Evolutionary conservation across 164 flowering plant genomes (phyloP), one percentile per base, ranked within the genome.

Genomic region (Warburgia ugandensis): DNA sequence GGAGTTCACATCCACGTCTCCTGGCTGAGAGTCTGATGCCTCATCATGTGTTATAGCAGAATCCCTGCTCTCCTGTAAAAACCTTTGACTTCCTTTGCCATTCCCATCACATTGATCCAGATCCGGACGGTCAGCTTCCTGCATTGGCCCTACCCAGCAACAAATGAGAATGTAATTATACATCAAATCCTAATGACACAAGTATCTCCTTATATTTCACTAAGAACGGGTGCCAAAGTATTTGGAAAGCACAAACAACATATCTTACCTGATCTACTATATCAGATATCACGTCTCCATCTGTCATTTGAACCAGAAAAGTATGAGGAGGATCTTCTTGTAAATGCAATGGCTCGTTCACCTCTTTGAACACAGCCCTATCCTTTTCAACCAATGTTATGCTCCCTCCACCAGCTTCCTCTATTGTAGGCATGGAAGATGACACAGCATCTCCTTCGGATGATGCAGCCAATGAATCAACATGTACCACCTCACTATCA

Each of bases 141-240:
- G 96, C 88, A 86, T 83, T 75, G 94, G 67, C 91, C 95, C 98
- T 92, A 92, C 76, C 95, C 76, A 81, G 75, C 81, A 81, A 72
- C 67, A 82, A 79, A 82, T 76, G 77, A 83, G 89, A 77, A 57
- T 67, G 59, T 60, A 67, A 86, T 75, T 79, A 79, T 63, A 77
- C 66, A 73, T 67, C 75, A 71, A 75, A 75, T 40, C 35, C 59
- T 63, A 28, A 52, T 43, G 49, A 59, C 23, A 23, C 45, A 28
- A 29, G 7, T 19, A 2, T 58, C 20, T 48, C 20, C 32, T 28
- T 27, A 14, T 28, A 40, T 29, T 19, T 19, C 41, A 25, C 1
- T 21, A 20, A 17, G 22, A 5, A 19, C 16, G 6, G 12, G 46
- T 17, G 21, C 1, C 38, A 41, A 45, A 22, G 17, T 42, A 29